phyloP scores from a whole-genome alignment of 257 asterid species.

The Ilex asprella region DNA sequence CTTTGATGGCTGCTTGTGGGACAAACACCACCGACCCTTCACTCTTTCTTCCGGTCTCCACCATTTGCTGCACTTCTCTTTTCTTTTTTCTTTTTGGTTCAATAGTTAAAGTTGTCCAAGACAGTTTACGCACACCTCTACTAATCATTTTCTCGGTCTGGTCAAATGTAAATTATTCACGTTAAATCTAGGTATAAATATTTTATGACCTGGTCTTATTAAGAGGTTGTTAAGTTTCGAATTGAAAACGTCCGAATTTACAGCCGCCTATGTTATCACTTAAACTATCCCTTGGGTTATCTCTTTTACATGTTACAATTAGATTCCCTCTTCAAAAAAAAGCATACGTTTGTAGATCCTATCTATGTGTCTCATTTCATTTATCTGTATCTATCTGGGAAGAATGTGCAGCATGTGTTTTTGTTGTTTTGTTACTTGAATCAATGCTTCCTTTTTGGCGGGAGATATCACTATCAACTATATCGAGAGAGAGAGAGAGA shows the following conservation, averaged over 20 bases:
- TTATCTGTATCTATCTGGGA: no score
- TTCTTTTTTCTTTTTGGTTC: no score
- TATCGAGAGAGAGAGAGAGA: conserved; percentile 7
- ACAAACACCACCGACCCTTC: conserved; percentile 62
- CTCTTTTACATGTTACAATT: conserved; percentile 16
- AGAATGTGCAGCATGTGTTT: neutral
- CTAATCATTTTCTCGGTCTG: no score
- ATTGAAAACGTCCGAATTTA: no score
- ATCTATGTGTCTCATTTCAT: neutral
- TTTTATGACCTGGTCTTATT: no score
- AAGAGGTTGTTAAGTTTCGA: no score
- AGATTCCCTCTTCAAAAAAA: conserved; percentile 29
- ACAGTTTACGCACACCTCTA: no score
- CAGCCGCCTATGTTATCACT: no score
- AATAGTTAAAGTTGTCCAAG: no score
- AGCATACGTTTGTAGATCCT: conserved; percentile 1
- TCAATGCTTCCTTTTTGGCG: conserved; percentile 37
- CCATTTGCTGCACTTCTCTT: neutral
- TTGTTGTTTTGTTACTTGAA: neutral
- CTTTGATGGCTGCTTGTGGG: conserved; percentile 78
- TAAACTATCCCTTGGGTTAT: no score
- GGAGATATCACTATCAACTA: conserved; percentile 32
- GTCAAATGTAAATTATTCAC: no score
- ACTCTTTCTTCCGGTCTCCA: conserved; percentile 12
- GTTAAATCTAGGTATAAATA: no score